Evolutionary conservation across 2,329 filamentous ascomycete genomes (phyloP).

Genomic region (Aspergillus eucalypticola): DNA sequence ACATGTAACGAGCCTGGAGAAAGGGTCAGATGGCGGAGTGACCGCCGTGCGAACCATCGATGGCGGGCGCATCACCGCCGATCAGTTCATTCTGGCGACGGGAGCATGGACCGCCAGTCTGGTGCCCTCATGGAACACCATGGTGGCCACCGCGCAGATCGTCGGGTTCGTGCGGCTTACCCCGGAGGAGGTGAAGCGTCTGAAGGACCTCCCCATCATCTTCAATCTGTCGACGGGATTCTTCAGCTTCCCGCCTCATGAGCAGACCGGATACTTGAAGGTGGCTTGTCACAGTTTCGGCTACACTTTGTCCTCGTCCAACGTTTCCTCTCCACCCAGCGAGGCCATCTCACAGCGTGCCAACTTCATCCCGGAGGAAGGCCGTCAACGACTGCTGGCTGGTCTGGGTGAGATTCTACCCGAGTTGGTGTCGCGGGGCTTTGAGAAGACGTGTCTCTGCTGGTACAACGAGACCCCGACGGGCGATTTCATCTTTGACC

Average conservation of each 20-base stretch:
- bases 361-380: conserved; percentile 50
- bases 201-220: conserved; percentile 65
- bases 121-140: conserved; percentile 71
- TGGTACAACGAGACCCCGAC: conserved; percentile 72
- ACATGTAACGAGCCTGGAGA: conserved; percentile 38
- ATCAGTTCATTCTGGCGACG: conserved; percentile 73
- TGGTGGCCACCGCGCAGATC: conserved; percentile 74
- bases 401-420: conserved; percentile 62
- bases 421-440: conserved; percentile 57
- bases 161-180: conserved; percentile 73
- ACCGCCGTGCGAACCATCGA: conserved; percentile 58
- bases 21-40: conserved; percentile 42
- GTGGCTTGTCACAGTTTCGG: conserved; percentile 67
- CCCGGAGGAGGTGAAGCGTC: conserved; percentile 62
- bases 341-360: conserved; percentile 25
- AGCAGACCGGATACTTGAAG: conserved; percentile 52
- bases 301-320: conserved; percentile 44
- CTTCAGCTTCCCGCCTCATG: conserved; percentile 50
- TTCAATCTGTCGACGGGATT: conserved; percentile 47
- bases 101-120: conserved; percentile 80
- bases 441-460: conserved; percentile 61
- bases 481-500: conserved; percentile 68
- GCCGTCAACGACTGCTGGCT: conserved; percentile 56
- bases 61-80: conserved; percentile 55
- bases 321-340: conserved; percentile 24